phyloP scores from a whole-genome alignment of 2,329 filamentous ascomycete genomes.

The Xylariaceae sp. region DNA sequence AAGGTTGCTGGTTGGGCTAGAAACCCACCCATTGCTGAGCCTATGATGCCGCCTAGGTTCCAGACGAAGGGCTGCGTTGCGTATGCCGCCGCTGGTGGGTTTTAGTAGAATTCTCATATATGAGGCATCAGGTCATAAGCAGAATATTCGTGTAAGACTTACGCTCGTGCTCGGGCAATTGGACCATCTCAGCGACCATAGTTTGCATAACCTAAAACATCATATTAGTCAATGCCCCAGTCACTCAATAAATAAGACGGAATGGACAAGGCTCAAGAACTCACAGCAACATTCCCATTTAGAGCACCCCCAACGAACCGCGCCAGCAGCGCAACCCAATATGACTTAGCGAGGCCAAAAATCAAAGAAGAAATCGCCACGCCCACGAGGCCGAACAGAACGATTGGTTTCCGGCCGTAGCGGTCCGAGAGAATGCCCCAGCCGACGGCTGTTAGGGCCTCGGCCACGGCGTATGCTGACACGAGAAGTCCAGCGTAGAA shows the following conservation, averaged over 20 bases:
- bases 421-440: constrained; percentile 41
- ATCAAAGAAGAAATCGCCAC: constrained; percentile 39
- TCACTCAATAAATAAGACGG: neutral
- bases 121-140: neutral
- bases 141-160: constrained; percentile 7
- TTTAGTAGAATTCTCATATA: neutral
- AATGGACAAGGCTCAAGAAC: too few relatives aligned
- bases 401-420: constrained; percentile 36
- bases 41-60: constrained; percentile 35
- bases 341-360: constrained; percentile 38
- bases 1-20: constrained; percentile 34
- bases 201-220: constrained; percentile 36
- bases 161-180: constrained; percentile 40
- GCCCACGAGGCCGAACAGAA: constrained; percentile 34
- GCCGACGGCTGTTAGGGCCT: constrained; percentile 39
- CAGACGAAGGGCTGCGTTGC: constrained; percentile 37
- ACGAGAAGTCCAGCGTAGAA: constrained; percentile 50
- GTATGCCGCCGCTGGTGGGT: constrained; percentile 31
- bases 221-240: neutral
- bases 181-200: constrained; percentile 41
- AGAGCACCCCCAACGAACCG: constrained; percentile 38
- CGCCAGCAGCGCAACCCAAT: constrained; percentile 41
- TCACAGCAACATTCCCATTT: constrained; percentile 38
- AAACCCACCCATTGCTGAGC: constrained; percentile 36
- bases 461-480: constrained; percentile 41